Percentiles rank a stretch among this genome's conserved stretches.
phyloP scores from a whole-genome alignment of 352 stramenopile genomes.

The Pythium dissimile region DNA sequence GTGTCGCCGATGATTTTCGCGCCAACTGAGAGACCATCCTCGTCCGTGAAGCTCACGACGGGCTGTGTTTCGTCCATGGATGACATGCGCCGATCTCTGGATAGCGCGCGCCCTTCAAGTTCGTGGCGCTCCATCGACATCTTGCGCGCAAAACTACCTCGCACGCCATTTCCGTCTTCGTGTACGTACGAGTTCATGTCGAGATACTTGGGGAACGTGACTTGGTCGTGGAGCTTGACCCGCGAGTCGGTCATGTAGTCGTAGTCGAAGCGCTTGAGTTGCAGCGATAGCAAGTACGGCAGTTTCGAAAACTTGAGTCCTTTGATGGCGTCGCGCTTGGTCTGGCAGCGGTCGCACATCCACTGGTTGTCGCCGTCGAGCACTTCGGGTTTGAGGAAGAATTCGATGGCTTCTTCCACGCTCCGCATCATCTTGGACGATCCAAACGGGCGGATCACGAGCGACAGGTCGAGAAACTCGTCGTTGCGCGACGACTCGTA shows the following conservation, averaged over 20 bases:
- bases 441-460: constrained; percentile 87
- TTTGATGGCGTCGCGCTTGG: constrained; percentile 89
- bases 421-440: constrained; percentile 83
- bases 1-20: constrained; percentile 33
- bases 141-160: constrained; percentile 72
- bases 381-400: constrained; percentile 84
- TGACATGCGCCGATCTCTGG: constrained; percentile 43
- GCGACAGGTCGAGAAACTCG: constrained; percentile 87
- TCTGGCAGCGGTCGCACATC: constrained; percentile 78
- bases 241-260: constrained; percentile 88
- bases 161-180: constrained; percentile 34
- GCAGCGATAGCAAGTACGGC: constrained; percentile 86
- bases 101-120: constrained; percentile 33
- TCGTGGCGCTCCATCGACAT: constrained; percentile 85
- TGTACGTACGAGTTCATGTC: constrained; percentile 88
- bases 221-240: constrained; percentile 84
- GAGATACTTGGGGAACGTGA: constrained; percentile 89
- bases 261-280: constrained; percentile 92
- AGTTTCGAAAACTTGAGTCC: constrained; percentile 87
- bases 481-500: constrained; percentile 86
- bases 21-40: background rate
- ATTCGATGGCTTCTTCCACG: constrained; percentile 84
- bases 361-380: constrained; percentile 90
- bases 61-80: constrained; percentile 74
- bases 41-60: constrained; percentile 19